A percentile compares a stretch with the other conserved stretches of the same genome.
These are phyloP conservation scores for Cordyceps cateniannulata DNA, from an alignment of 2,329 filamentous ascomycete genomes.

Conservation along the genomic window DNA sequence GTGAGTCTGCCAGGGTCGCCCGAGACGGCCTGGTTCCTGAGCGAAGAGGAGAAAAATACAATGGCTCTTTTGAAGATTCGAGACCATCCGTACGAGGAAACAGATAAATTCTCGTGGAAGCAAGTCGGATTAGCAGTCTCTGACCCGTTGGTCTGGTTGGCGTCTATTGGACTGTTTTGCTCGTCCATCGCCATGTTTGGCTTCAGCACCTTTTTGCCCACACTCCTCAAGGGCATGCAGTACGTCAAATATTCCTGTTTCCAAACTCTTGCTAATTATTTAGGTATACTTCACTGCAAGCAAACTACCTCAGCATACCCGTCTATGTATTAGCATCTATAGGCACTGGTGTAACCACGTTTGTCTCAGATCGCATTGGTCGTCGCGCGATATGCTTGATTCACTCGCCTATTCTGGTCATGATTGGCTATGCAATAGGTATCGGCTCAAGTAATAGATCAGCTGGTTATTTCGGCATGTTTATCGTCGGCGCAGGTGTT, in stretches of 20 bases:
- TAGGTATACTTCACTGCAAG: conserved; percentile 20
- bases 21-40: conserved; percentile 37
- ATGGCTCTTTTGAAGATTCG: conserved; percentile 23
- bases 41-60: conserved; percentile 29
- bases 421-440: conserved; percentile 27
- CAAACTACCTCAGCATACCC: conserved; percentile 30
- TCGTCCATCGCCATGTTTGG: conserved; percentile 27
- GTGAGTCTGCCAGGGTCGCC: conserved; percentile 40
- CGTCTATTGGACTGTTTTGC: conserved; percentile 24
- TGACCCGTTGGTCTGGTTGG: conserved; percentile 26
- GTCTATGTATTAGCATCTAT: conserved; percentile 26
- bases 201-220: conserved; percentile 30
- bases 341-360: conserved; percentile 19
- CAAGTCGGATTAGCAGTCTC: conserved; percentile 19
- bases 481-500: conserved; percentile 19
- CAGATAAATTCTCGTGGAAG: conserved; percentile 19
- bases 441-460: conserved; percentile 22
- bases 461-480: conserved; percentile 29
- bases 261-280: neutral
- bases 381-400: conserved; percentile 25
- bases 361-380: conserved; percentile 25
- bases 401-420: conserved; percentile 22
- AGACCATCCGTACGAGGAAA: conserved; percentile 18
- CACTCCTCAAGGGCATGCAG: conserved; percentile 28
- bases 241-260: conserved; percentile 10